Base-by-base conservation (phyloP, 805 yeast species). In the Spathaspora sp. region DNA sequence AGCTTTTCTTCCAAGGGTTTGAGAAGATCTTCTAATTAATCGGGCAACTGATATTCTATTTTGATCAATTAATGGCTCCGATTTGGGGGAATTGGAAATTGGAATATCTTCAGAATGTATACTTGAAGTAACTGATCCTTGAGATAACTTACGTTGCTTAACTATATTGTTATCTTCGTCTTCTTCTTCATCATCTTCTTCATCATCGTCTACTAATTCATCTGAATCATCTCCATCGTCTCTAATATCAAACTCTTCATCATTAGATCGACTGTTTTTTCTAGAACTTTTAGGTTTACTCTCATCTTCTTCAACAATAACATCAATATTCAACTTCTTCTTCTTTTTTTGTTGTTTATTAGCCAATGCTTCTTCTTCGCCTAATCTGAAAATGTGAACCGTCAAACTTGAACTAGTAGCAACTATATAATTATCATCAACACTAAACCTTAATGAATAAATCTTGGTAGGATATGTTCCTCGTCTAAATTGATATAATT, bases 381-480 rank as follows among this genome's bases (percentile, higher is more conserved):
- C 87, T 49, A 92, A 68, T 52, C 91, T 79, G 75, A 93, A 94
- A 39, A 94, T 83, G 67, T 94, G 99, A 19, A 94, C 92, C 0
- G 99, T 94, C 44, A 89, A 96, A 18, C 96, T 89, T 2, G 96
- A 83, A 26, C 96, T 86, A 10, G 93, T 82, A 23, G 93, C 97
- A n/a, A 89, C 81, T 29, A 94, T 72, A 55, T 86, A 80, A 14
- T 77, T 76, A 53, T 87, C 85, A 55, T 87, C 87, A 23, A 76
- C 71, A 55, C 89, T 86, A 68, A 94, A 94, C 38, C 82, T 77
- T 56, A 94, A 73, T 10, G 96, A 86, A 59, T 82, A 83, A 16
- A 94, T 88, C 55, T 76, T 79, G 1, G 97, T 88, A 2, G 89
- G 88, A 63, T 92, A 92, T 1, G 93, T 83, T 0, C 97, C 97